Base-by-base conservation (phyloP, 768 basidiomycete species). In the Chalciporus pseudorubinellus region DNA sequence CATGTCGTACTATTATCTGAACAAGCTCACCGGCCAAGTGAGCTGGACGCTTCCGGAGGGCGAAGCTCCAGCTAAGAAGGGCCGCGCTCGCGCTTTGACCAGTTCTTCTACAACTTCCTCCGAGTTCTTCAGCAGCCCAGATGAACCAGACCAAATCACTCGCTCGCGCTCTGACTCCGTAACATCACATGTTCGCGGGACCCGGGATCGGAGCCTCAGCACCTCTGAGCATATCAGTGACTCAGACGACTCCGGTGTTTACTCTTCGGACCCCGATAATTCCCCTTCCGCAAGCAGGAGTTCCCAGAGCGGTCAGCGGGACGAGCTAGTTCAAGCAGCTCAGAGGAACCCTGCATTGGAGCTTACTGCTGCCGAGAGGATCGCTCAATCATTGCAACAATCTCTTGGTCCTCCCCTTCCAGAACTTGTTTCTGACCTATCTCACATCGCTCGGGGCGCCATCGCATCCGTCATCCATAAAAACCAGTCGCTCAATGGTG, bases 1-100 rank as follows among this genome's bases (percentile, higher is more conserved):
- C 31, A 74, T 81, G 70, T 81, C 87, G 3, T 90, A 88, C 65
- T 91, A 81, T 62, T 94, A 89, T 67, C 66, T 78, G 66, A 94
- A 95, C 74, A 83, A 77, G 56, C 61, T 77, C 20, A 85, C 84
- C 52, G 86, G 87, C 13, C 71, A 80, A 46, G 73, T 84, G 14
- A 82, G 81, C 49, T 89, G 86, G 89, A 82, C 81, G 6, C 72
- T 79, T 29, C 89, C 89, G 36, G 83, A 83, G 51, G 53, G 56
- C 16, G 59, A 69, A 18, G 50, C 51, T 46, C 20, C 53, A 39
- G 51, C 51, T 52, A 67, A 60, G 59, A 64, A 59, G 31, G 69
- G 70, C 20, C 67, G 69, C n/a, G 52, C 57, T 45, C 69, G 70
- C 33, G 69, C 69, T 22, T 52, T 64, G 51, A 70, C 72, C 19